These are phyloP conservation scores for Mucor sp. DNA, from an alignment of 371 early-diverging fungal genomes.

Conservation along the genomic window DNA sequence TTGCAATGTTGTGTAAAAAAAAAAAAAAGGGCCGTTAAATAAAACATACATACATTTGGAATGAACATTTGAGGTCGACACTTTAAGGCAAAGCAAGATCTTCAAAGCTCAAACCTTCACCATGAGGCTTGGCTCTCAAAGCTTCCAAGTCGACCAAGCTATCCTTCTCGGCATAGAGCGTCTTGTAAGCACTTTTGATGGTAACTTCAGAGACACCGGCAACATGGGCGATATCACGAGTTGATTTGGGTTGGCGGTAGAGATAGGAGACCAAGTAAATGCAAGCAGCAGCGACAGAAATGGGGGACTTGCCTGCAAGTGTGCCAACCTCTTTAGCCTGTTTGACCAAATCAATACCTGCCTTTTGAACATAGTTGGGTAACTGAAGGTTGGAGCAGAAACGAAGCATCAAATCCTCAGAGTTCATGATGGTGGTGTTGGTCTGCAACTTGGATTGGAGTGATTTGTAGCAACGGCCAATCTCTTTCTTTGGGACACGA, in stretches of 20 bases:
- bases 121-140: conserved; percentile 40
- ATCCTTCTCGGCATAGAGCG: conserved; percentile 64
- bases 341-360: conserved; percentile 71
- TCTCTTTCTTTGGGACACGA: conserved; percentile 90
- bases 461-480: conserved; percentile 86
- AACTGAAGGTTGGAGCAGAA: conserved; percentile 84
- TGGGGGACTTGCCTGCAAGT: conserved; percentile 89
- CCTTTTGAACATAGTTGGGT: conserved; percentile 72
- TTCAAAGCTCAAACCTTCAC: conserved; percentile 47
- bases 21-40: too few relatives aligned
- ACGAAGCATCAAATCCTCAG: conserved; percentile 83
- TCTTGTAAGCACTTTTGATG: conserved; percentile 83
- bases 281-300: conserved; percentile 91
- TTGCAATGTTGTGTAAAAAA: background rate
- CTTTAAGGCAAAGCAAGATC: conserved; percentile 49
- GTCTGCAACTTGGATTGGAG: conserved; percentile 71
- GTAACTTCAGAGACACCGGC: conserved; percentile 93
- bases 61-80: background rate
- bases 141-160: conserved; percentile 59
- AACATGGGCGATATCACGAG: conserved; percentile 79
- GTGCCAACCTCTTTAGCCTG: conserved; percentile 78
- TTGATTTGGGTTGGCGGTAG: conserved; percentile 63
- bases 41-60: background rate
- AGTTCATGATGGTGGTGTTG: conserved; percentile 68
- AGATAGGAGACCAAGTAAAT: conserved; percentile 85